phyloP scores from a whole-genome alignment of 306 rosid genomes.

The Gastrolobium bilobum region DNA sequence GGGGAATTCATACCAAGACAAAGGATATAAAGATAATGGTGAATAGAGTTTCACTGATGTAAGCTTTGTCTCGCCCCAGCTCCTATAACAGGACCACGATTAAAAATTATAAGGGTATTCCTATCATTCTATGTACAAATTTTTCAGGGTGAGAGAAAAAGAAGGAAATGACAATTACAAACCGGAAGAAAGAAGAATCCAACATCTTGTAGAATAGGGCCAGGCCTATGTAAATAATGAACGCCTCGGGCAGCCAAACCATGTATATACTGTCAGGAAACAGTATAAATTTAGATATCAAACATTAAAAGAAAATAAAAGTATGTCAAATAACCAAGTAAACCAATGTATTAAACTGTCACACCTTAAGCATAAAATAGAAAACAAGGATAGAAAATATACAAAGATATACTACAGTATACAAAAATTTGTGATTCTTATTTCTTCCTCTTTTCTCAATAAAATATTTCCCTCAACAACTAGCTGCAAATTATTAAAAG shows the following conservation, averaged over 20 bases:
- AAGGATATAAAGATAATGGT: slow-evolving; percentile 72
- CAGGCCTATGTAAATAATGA: slow-evolving; percentile 91
- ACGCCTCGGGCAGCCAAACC: slow-evolving; percentile 92
- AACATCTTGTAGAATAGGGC: slow-evolving; percentile 82
- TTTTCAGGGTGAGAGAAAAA: not conserved
- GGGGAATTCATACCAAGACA: slow-evolving; percentile 62
- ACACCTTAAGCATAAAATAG: slow-evolving; percentile 31
- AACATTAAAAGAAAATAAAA: slow-evolving; percentile 40
- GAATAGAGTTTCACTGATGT: slow-evolving; percentile 82
- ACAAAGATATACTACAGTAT: slow-evolving; percentile 10
- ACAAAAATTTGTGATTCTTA: slow-evolving; percentile 24
- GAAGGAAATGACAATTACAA: slow-evolving; percentile 48
- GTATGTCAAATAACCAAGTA: slow-evolving; percentile 35
- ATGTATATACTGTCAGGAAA: slow-evolving; percentile 75
- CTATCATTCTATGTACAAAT: slow-evolving; percentile 8
- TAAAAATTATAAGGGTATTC: slow-evolving; percentile 42
- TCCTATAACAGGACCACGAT: slow-evolving; percentile 59
- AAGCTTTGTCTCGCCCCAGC: slow-evolving; percentile 77
- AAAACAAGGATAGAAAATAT: slow-evolving; percentile 27
- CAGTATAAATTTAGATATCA: slow-evolving; percentile 29
- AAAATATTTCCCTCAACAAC: slow-evolving; percentile 38
- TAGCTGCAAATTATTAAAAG: slow-evolving; percentile 24
- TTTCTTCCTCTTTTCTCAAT: slow-evolving; percentile 22
- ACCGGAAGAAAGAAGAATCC: slow-evolving; percentile 89
- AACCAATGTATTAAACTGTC: slow-evolving; percentile 13